phyloP scores from a whole-genome alignment of 2,329 filamentous ascomycete species.

The Graphium sp. region DNA sequence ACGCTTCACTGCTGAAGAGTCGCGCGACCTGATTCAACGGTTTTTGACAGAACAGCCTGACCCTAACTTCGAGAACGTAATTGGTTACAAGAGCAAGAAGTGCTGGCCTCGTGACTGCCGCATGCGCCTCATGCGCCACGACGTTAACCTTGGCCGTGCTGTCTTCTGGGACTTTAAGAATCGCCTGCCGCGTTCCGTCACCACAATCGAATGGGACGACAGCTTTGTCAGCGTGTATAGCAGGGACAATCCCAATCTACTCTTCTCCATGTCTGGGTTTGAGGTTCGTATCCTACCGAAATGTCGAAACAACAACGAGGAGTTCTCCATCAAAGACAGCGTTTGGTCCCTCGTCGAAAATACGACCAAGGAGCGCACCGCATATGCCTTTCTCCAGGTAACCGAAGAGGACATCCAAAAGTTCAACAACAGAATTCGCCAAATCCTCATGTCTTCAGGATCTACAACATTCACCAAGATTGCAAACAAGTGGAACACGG shows the following conservation, averaged over 20 bases:
- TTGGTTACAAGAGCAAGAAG: conserved; percentile 98
- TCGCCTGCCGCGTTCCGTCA: conserved; percentile 80
- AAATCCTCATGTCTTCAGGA: conserved; percentile 99
- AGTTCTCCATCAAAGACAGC: conserved; percentile 94
- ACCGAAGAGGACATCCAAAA: conserved; percentile 97
- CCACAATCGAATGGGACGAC: conserved; percentile 97
- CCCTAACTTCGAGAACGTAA: conserved; percentile 98
- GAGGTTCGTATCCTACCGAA: conserved; percentile 94
- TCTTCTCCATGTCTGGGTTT: conserved; percentile 97
- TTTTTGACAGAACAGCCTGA: conserved; percentile 97
- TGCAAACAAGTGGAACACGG: conserved; percentile 99
- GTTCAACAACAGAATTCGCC: conserved; percentile 96
- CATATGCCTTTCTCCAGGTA: conserved; percentile 92
- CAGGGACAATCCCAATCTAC: conserved; percentile 86
- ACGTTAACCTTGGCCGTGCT: conserved; percentile 91
- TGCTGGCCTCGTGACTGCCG: conserved; percentile 96
- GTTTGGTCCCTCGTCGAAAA: conserved; percentile 98
- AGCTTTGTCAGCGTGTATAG: conserved; percentile 98
- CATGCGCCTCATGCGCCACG: conserved; percentile 97
- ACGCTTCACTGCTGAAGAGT: conserved; percentile 85
- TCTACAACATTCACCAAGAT: conserved; percentile 99
- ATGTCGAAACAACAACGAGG: conserved; percentile 84
- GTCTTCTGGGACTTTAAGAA: conserved; percentile 99
- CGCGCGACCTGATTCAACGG: conserved; percentile 85
- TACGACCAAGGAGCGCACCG: conserved; percentile 89